Evolutionary conservation across 2,329 filamentous ascomycete species (phyloP).

Genomic region (Fusarium piperis): DNA sequence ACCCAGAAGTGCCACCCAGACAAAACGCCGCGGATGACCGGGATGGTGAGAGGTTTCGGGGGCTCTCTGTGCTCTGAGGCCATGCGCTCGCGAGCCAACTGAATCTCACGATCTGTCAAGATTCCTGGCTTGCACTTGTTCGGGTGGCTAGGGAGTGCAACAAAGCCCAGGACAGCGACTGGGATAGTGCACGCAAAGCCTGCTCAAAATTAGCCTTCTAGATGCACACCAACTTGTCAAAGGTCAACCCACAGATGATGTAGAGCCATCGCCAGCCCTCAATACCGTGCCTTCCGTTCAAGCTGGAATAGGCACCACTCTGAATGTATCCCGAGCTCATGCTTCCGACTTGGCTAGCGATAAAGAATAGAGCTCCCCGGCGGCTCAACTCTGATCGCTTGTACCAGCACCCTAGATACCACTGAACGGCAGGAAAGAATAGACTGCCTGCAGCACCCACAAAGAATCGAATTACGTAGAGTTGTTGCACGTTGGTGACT

Average conservation of each 20-base stretch:
- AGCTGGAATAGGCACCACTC: not conserved
- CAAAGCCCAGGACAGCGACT: not conserved
- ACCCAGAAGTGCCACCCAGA: slow-evolving; percentile 6
- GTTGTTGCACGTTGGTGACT: slow-evolving; percentile 44
- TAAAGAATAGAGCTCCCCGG: slow-evolving; percentile 52
- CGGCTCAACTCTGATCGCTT: slow-evolving; percentile 51
- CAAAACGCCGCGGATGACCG: slow-evolving; percentile 10
- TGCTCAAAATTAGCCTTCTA: not conserved
- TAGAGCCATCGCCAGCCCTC: not conserved
- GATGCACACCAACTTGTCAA: not conserved
- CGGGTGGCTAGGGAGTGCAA: slow-evolving; percentile 45
- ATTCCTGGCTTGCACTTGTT: slow-evolving; percentile 41
- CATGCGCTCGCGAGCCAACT: slow-evolving; percentile 46
- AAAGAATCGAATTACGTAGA: slow-evolving; percentile 53
- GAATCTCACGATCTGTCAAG: slow-evolving; percentile 40
- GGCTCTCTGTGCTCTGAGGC: slow-evolving; percentile 41
- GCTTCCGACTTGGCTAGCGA: slow-evolving; percentile 53
- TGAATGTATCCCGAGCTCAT: slow-evolving; percentile 54
- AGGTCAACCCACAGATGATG: not conserved
- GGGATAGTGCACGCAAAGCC: not conserved
- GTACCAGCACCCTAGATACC: slow-evolving; percentile 54
- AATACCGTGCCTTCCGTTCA: not conserved
- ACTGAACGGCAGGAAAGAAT: slow-evolving; percentile 48
- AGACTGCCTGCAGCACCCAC: slow-evolving; percentile 49
- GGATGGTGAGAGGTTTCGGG: slow-evolving; percentile 1